Conservation (phyloP, 116 monocot species). For the Cymodocea nodosa region DNA sequence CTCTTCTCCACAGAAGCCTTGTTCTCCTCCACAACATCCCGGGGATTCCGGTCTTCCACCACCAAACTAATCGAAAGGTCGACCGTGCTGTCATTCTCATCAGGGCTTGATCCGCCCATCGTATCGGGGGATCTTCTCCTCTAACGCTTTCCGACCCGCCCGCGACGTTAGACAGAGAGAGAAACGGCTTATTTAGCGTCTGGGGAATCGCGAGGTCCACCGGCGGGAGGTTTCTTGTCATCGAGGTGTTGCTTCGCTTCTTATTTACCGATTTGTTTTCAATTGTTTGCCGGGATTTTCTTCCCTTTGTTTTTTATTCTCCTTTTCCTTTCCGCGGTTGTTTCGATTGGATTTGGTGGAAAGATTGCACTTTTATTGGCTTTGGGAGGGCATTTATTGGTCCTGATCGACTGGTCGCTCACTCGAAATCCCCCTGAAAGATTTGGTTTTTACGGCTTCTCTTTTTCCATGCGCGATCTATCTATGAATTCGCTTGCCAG, state of each 20-base stretch:
- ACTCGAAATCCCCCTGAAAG: background rate
- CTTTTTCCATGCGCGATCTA: background rate
- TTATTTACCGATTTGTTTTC: background rate
- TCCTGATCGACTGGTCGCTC: background rate
- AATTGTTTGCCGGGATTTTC: slow-evolving; percentile 1
- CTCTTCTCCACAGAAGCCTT: background rate
- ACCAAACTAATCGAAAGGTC: background rate
- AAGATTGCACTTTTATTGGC: slow-evolving; percentile 3
- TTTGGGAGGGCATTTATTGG: slow-evolving; percentile 2
- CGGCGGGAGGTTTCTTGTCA: background rate
- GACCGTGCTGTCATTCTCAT: background rate
- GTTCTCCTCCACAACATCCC: background rate
- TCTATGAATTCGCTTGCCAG: slow-evolving; percentile 2
- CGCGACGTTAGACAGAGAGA: background rate
- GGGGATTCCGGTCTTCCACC: background rate
- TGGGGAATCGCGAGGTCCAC: slow-evolving; percentile 2
- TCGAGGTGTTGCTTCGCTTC: background rate
- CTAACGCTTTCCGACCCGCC: background rate
- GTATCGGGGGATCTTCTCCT: background rate
- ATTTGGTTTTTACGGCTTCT: slow-evolving; percentile 1
- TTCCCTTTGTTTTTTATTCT: background rate
- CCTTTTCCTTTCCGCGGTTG: background rate
- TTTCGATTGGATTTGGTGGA: slow-evolving; percentile 7
- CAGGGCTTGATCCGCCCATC: background rate
- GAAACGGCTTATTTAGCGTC: background rate